These are phyloP conservation scores for Penicillium sclerotiorum DNA, from an alignment of 2,329 filamentous ascomycete species.

Conservation along the genomic window DNA sequence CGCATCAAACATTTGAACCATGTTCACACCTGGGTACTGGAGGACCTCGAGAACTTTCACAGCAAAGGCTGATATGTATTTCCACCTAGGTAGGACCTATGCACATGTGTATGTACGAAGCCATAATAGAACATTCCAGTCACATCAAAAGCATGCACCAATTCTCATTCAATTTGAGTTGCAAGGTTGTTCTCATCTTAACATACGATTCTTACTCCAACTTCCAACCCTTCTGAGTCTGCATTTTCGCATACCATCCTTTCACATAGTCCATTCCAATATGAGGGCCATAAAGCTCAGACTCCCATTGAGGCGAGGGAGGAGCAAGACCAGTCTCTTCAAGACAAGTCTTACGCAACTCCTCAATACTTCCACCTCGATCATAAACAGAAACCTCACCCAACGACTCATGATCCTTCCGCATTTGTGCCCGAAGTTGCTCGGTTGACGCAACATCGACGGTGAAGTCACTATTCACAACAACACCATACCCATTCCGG, in stretches of 20 bases:
- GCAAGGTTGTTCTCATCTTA: neutral
- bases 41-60: too few species aligned
- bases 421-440: constrained; percentile 37
- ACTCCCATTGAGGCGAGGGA: constrained; percentile 49
- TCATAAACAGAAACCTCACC: constrained; percentile 40
- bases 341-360: constrained; percentile 40
- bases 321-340: constrained; percentile 48
- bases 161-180: too few species aligned
- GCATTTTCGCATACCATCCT: constrained; percentile 42
- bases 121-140: too few species aligned
- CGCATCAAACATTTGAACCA: too few species aligned
- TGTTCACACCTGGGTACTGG: too few species aligned
- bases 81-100: too few species aligned
- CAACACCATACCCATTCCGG: constrained; percentile 49
- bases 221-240: constrained; percentile 12
- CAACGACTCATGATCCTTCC: constrained; percentile 21
- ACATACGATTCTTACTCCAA: neutral
- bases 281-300: constrained; percentile 51
- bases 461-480: constrained; percentile 40
- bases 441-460: constrained; percentile 43
- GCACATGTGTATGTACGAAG: too few species aligned
- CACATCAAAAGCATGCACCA: too few species aligned
- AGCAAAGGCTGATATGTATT: too few species aligned
- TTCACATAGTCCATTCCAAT: constrained; percentile 47
- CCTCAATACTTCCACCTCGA: constrained; percentile 46